phyloP scores from a whole-genome alignment of 2,329 filamentous ascomycete genomes.

The Lecanicillium sp. region DNA sequence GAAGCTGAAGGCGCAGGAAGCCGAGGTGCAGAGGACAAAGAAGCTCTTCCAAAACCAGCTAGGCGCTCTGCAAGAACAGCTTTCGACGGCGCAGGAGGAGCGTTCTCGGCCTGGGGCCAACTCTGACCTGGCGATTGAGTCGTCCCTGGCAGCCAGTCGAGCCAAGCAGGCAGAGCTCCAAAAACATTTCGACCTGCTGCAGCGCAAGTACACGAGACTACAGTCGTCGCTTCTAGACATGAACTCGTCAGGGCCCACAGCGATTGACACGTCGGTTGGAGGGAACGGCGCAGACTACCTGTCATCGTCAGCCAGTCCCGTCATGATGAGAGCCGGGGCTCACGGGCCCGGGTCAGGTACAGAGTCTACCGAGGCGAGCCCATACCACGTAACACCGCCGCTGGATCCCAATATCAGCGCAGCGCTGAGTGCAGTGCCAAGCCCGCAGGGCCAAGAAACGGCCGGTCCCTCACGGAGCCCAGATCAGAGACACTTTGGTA shows the following conservation, averaged over 20 bases:
- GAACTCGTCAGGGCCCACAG: conserved; percentile 29
- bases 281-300: conserved; percentile 26
- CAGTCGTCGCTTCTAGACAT: conserved; percentile 46
- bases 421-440: conserved; percentile 27
- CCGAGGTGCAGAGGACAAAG: conserved; percentile 39
- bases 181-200: conserved; percentile 43
- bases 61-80: conserved; percentile 37
- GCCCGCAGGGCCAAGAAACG: conserved; percentile 25
- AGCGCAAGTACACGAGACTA: conserved; percentile 46
- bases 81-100: conserved; percentile 34
- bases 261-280: conserved; percentile 15
- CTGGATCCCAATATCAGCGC: conserved; percentile 29
- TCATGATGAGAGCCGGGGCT: conserved; percentile 30
- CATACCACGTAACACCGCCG: conserved; percentile 39
- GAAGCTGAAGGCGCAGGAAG: conserved; percentile 47
- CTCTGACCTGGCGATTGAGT: conserved; percentile 36
- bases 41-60: conserved; percentile 44
- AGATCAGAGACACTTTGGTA: conserved; percentile 39
- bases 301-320: conserved; percentile 33
- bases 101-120: conserved; percentile 21
- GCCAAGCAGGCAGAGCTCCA: conserved; percentile 49
- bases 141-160: conserved; percentile 43
- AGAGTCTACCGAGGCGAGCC: conserved; percentile 36
- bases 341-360: conserved; percentile 40
- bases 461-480: conserved; percentile 26